Base-by-base conservation (phyloP, 495 filamentous ascomycete species). In the Platismatia glauca region DNA sequence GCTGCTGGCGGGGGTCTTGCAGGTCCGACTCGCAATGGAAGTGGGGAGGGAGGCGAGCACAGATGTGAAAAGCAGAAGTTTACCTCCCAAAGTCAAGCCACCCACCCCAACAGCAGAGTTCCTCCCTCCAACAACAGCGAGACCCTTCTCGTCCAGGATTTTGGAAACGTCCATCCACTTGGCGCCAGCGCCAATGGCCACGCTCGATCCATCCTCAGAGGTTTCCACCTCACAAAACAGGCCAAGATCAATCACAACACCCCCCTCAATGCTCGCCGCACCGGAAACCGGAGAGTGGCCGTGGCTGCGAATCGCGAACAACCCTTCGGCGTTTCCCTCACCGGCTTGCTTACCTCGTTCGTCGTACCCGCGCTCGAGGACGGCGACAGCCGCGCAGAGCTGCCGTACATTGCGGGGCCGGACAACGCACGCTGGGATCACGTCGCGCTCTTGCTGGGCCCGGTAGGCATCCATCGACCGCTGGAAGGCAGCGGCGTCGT, bases 141-240 rank as follows among this genome's bases (percentile, higher is more conserved):
- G 69, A 31, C 72, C 69, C 48, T 70, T 62, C 7, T 69, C 61
- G 29, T 77, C 77, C 7, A 80, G 67, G 1, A 68, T 68, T 7
- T 64, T 61, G 57, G 71, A 77, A 1, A 80, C 75, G 48, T 78
- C 66, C 48, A 72, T 70, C 77, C 77, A 78, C 44, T 62, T 73
- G 20, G 72, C 66, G 11, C 77, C 77, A 29, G 75, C 68, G 15
- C 76, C 75, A 20, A 80, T 63, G 27, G 24, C 57, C 18, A 71
- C 68, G 46, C 61, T 67, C 20, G 58, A 63, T 60, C 68, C 60
- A 57, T 70, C 68, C 33, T 63, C 60, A 22, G 69, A 70, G 22
- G 65, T 62, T 34, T 38, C 55, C 52, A 70, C 68, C 57, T 68
- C 63, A 44, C 55, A 33, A 35, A 74, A 65, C 46, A 66, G 68